Evolutionary conservation across 2,329 filamentous ascomycete genomes (phyloP), one percentile per base, ranked within the genome.

Genomic region (Trichophyton mentagrophytes): DNA sequence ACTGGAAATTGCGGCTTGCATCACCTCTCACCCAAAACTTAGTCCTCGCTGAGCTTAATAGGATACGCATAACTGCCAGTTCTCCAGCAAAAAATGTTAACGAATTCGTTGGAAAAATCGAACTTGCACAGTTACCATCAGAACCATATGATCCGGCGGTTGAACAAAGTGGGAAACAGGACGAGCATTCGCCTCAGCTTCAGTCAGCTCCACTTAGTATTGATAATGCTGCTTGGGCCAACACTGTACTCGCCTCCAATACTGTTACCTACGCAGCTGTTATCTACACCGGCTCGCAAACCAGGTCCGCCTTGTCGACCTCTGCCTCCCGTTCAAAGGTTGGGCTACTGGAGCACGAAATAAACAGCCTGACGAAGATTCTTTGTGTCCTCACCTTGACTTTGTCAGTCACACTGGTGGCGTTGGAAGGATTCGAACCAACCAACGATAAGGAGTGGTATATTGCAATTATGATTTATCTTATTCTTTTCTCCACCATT

Each of bases 401-500:
- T 0, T 78, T 99, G 2, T 97, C 92, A 0, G 81, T 96, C 64
- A 81, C 95, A 47, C 82, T 99, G 7, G 93, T 99, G 3, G 90
- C 89, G 0, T 76, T 97, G 1, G 86, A 96, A 72, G 87, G 89
- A 0, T 93, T 96, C 65, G 80, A 85, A 63, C 74, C 73, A 40
- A 77, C 71, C 5, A 78, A 76, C 60, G 72, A 78, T 62, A 78
- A 79, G 65, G 67, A 72, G 61, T 99, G 93, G 93, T 99, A 97
- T 72, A 85, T 97, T 66, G 92, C 95, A 65, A 95, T 97, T 68
- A 93, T 96, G 85, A 86, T 92, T n/a, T 99, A 97, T 71, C 77
- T 99, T 64, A 95, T 99, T 63, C 79, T 99, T 0, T 99, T 99
- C 78, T 97, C 92, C n/a, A 97, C 92, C 0, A 99, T 99, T 69